These are phyloP conservation scores for Aspergillus carlsbadensis DNA, from an alignment of 495 filamentous ascomycete genomes.

Conservation along the genomic window DNA sequence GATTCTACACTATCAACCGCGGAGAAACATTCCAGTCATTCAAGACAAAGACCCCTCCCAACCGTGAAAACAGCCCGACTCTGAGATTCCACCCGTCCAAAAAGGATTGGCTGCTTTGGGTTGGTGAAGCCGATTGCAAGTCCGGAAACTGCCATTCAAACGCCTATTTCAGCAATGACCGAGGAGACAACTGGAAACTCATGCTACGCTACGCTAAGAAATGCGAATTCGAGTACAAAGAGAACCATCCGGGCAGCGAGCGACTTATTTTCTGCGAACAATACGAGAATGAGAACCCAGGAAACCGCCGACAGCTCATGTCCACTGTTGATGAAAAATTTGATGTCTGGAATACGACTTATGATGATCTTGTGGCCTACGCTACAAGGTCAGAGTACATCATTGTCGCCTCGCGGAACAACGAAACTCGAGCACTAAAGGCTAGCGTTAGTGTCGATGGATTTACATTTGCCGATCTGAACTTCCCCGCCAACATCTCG, in stretches of 20 bases:
- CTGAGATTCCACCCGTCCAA: slow-evolving; percentile 78
- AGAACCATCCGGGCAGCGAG: slow-evolving; percentile 56
- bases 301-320: slow-evolving; percentile 63
- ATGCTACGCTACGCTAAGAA: slow-evolving; percentile 65
- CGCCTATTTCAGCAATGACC: slow-evolving; percentile 70
- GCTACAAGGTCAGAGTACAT: slow-evolving; percentile 95
- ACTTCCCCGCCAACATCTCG: slow-evolving; percentile 84
- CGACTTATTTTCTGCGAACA: slow-evolving; percentile 82
- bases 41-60: slow-evolving; percentile 49
- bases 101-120: slow-evolving; percentile 89
- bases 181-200: slow-evolving; percentile 72
- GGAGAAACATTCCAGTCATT: slow-evolving; percentile 68
- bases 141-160: slow-evolving; percentile 60
- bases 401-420: slow-evolving; percentile 73
- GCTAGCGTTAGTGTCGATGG: slow-evolving; percentile 84
- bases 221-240: slow-evolving; percentile 78
- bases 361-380: slow-evolving; percentile 75
- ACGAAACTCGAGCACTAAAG: slow-evolving; percentile 66
- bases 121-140: slow-evolving; percentile 61
- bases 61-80: slow-evolving; percentile 45
- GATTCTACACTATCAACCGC: slow-evolving; percentile 77
- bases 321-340: slow-evolving; percentile 72
- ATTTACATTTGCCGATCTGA: slow-evolving; percentile 71
- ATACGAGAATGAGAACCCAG: slow-evolving; percentile 57
- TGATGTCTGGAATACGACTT: slow-evolving; percentile 53